Evolutionary conservation across 108 stramenopile genomes (phyloP), one percentile per base, ranked within the genome.

Genomic region (Skeletonema menzelii): DNA sequence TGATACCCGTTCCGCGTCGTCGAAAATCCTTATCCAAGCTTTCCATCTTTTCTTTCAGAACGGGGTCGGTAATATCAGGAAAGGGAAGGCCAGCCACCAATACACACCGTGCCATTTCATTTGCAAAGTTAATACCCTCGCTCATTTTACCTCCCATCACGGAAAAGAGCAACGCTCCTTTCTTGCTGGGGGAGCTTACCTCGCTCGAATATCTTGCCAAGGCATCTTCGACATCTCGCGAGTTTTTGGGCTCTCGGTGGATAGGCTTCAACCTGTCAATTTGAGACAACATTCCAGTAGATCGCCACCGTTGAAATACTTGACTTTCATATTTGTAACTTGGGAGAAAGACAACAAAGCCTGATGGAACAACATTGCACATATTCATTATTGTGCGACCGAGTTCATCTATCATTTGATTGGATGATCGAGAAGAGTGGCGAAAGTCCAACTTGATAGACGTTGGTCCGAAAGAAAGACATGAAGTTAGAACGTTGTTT

Each of bases 101-200:
- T 4, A 99, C 98, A 27, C 86, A 78, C 13, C 99, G 82, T 15
- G 97, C 98, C 77, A 98, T 91, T n/a, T 97, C 97, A 75, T 99
- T 89, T 55, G 87, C 84, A 83, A 99, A 99, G 65, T 99, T 99
- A 84, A 99, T 98, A 7, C 99, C 99, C 79, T 99, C 99, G 58
- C 92, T 94, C 73, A 99, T 89, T 74, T 99, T 98, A 8, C 98
- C 99, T 27, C 98, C 98, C 57, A 99, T 87, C 0, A 99, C 98
- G 37, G 92, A 95, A 22, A 98, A 84, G 26, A 99, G 83, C 22
- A 98, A 28, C 12, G 94, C 96, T 7, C 99, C 99, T 8, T 38
- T 24, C 12, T 32, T 70, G 12, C 49, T 53, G n/a, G 70, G 65
- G 31, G 56, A 62, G 15, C 75, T 81, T 19, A 82, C 91, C 27